phyloP scores from a whole-genome alignment of 2,329 filamentous ascomycete species.

The Colletotrichum magnum region DNA sequence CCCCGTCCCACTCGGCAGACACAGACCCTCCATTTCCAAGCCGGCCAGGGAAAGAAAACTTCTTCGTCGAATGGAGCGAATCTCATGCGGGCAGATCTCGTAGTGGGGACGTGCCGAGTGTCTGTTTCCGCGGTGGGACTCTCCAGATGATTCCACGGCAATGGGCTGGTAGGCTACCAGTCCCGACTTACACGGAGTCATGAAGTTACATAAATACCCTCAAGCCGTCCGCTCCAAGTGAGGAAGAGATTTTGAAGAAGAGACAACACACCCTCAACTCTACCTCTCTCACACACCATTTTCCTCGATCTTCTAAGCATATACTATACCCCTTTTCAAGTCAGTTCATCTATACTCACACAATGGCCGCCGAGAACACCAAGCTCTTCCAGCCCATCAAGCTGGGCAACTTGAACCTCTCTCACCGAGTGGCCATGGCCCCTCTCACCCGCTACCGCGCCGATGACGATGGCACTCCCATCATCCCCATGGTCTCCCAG shows the following conservation, averaged over 20 bases:
- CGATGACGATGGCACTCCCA: constrained; percentile 53
- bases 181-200: constrained; percentile 21
- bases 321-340: constrained; percentile 1
- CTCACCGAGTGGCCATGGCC: constrained; percentile 66
- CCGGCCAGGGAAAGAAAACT: constrained; percentile 15
- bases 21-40: constrained; percentile 24
- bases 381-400: constrained; percentile 60
- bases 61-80: constrained; percentile 27
- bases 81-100: constrained; percentile 23
- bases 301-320: neutral
- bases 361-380: constrained; percentile 40
- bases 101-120: constrained; percentile 20
- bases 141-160: constrained; percentile 38
- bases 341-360: neutral
- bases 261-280: neutral
- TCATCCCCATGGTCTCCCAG: constrained; percentile 44
- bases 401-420: constrained; percentile 55
- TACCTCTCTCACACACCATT: neutral
- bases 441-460: constrained; percentile 70
- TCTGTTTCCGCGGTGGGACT: constrained; percentile 21
- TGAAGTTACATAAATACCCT: constrained; percentile 30
- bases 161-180: constrained; percentile 14
- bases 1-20: constrained; percentile 1
- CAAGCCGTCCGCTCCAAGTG: constrained; percentile 24
- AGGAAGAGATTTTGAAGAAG: neutral